Evolutionary conservation across 2,329 filamentous ascomycete species (phyloP).

Genomic region (Hymenoscyphus fructigenus): DNA sequence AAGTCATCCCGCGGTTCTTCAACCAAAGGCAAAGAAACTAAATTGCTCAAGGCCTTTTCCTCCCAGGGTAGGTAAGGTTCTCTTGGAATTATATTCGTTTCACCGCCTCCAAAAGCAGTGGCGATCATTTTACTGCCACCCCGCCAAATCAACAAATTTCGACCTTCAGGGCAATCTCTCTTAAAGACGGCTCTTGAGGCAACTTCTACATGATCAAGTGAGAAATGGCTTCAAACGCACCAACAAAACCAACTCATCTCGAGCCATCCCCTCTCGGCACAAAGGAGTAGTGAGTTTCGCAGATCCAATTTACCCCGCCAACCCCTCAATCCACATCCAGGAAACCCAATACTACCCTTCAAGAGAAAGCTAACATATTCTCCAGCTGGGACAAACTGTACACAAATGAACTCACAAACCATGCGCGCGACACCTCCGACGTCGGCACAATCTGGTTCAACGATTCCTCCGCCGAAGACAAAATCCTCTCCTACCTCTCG

Average conservation of each 20-base stretch:
- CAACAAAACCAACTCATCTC: constrained; percentile 60
- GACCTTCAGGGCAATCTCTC: not conserved
- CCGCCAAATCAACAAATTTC: not conserved
- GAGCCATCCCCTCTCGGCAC: constrained; percentile 78
- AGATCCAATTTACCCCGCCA: not conserved
- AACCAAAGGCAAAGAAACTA: too few species aligned
- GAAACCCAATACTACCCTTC: not conserved
- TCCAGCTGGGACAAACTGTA: constrained; percentile 76
- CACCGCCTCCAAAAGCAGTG: constrained; percentile 11
- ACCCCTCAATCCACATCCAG: not conserved
- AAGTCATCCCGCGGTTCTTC: too few species aligned
- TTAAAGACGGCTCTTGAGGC: not conserved
- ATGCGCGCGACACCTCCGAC: constrained; percentile 69
- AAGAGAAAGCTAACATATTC: not conserved
- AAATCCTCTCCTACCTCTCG: constrained; percentile 64
- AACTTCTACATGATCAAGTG: not conserved
- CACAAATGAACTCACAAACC: constrained; percentile 67
- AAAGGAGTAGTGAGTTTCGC: constrained; percentile 73
- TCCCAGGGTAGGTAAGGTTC: too few species aligned
- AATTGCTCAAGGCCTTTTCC: too few species aligned
- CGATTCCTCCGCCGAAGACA: constrained; percentile 83
- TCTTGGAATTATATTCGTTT: not conserved
- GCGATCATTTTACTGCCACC: constrained; percentile 2
- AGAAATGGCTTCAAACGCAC: constrained; percentile 30
- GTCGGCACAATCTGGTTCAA: constrained; percentile 95